Evolutionary conservation across 2,329 filamentous ascomycete species (phyloP).

Genomic region (Arthrobotrys iridis): DNA sequence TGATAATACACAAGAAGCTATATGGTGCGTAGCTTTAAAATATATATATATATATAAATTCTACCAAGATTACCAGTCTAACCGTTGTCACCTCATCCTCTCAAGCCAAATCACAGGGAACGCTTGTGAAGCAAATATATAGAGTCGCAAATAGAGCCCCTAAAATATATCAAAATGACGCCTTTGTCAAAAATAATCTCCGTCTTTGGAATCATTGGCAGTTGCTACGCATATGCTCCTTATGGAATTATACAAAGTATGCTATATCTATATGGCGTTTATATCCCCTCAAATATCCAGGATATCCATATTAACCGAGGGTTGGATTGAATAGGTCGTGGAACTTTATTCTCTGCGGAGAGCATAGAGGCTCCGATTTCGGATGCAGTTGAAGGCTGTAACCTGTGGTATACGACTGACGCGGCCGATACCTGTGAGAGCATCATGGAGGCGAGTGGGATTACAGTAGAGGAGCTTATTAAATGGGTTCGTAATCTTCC

Average conservation of each 20-base stretch:
- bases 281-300: neutral
- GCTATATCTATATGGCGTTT: neutral
- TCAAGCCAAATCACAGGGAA: too few relatives aligned
- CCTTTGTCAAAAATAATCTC: neutral
- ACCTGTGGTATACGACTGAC: slow-evolving; percentile 4
- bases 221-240: slow-evolving; percentile 20
- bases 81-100: neutral
- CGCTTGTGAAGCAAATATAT: too few relatives aligned
- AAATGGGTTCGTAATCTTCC: slow-evolving; percentile 10
- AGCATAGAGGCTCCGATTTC: neutral
- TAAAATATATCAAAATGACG: too few relatives aligned
- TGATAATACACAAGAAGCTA: too few relatives aligned
- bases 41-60: neutral
- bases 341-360: neutral
- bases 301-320: too few relatives aligned
- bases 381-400: slow-evolving; percentile 1
- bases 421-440: slow-evolving; percentile 20
- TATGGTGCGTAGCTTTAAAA: too few relatives aligned
- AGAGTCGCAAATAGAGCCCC: too few relatives aligned
- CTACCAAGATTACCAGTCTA: neutral
- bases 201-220: slow-evolving; percentile 1
- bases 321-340: neutral
- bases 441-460: neutral
- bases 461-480: slow-evolving; percentile 16
- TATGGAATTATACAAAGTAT: neutral